Evolutionary conservation across 2,329 filamentous ascomycete genomes (phyloP), one percentile per base, ranked within the genome.

Genomic region (Rugonectria rugulosa): DNA sequence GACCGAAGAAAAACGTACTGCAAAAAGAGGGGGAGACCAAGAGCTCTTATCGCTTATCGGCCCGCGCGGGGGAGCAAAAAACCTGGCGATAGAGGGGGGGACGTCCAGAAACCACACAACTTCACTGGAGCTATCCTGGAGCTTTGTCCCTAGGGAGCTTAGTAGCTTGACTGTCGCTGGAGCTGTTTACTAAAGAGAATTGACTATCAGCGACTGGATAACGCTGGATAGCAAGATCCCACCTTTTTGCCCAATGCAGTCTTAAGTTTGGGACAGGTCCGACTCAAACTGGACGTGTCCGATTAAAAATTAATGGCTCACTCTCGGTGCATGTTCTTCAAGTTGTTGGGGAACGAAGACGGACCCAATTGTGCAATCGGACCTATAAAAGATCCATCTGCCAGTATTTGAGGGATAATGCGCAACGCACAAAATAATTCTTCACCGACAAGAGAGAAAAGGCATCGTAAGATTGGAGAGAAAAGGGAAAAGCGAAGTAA

Each of bases 21-120:
- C 15, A 38, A 53, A 53, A 49, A 45, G 53, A 45, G 48, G 44
- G 63, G 51, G 57, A 6, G 17, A 17, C 3, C 3, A 21, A 38
- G 37, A 68, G 59, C 63, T 62, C 65, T 68, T 66, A 64, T 67
- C 64, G 63, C 61, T 67, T 67, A 67, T 67, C 64, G 64, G 60
- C 44, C 57, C 61, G 62, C 61, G 64, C 57, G 62, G 34, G 61
- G 64, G 61, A 51, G 42, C 11, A 41, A 34, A 34, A 42, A 32
- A n/a, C 15, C n/a, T 19, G 21, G 21, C 17, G n/a, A 29, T 17
- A 12, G 37, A 26, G 47, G 37, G 19, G 36, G 32, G 20, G 47
- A 19, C 20, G 46, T 19, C 24, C 34, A 24, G 31, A 15, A 29
- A 34, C 15, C 26, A 23, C 15, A 19, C 12, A 21, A 29, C n/a